These are phyloP conservation scores for Spergularia azorica DNA, from an alignment of 179 eudicot genomes.

Conservation along the genomic window DNA sequence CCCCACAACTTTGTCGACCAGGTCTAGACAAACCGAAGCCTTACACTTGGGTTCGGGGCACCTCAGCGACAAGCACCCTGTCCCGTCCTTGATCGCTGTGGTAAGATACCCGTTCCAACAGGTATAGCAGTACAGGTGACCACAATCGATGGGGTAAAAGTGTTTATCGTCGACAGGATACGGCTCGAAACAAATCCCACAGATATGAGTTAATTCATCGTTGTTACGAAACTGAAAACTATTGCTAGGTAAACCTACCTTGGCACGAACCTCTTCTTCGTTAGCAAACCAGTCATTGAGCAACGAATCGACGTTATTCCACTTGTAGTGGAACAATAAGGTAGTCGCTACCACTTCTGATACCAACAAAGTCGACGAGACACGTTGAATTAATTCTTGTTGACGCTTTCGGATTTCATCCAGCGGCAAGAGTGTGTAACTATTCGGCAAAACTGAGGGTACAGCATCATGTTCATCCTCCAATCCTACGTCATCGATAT, in stretches of 20 bases:
- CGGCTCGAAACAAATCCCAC: slow-evolving; percentile 11
- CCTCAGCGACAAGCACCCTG: slow-evolving; percentile 51
- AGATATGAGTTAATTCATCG: not conserved
- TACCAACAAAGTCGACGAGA: slow-evolving; percentile 53
- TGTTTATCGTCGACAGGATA: not conserved
- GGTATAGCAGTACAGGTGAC: not conserved
- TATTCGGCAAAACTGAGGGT: slow-evolving; percentile 7
- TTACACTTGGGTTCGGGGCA: slow-evolving; percentile 63
- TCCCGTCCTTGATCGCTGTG: slow-evolving; percentile 51
- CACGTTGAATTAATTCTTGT: slow-evolving; percentile 44
- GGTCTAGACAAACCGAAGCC: slow-evolving; percentile 50
- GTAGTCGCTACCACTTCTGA: slow-evolving; percentile 48
- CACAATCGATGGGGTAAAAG: slow-evolving; percentile 6
- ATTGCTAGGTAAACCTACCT: slow-evolving; percentile 12
- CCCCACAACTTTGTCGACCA: slow-evolving; percentile 38
- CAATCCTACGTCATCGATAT: not conserved
- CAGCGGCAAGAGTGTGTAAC: slow-evolving; percentile 50
- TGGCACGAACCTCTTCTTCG: slow-evolving; percentile 19
- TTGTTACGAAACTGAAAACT: not conserved
- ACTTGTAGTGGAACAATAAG: slow-evolving; percentile 57
- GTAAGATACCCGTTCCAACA: slow-evolving; percentile 36
- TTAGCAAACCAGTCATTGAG: slow-evolving; percentile 26
- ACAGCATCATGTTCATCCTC: not conserved
- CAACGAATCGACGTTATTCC: slow-evolving; percentile 24
- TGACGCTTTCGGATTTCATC: slow-evolving; percentile 50